Base-by-base conservation (phyloP, 768 basidiomycete genomes). In the Guyanaporus albipodus region DNA sequence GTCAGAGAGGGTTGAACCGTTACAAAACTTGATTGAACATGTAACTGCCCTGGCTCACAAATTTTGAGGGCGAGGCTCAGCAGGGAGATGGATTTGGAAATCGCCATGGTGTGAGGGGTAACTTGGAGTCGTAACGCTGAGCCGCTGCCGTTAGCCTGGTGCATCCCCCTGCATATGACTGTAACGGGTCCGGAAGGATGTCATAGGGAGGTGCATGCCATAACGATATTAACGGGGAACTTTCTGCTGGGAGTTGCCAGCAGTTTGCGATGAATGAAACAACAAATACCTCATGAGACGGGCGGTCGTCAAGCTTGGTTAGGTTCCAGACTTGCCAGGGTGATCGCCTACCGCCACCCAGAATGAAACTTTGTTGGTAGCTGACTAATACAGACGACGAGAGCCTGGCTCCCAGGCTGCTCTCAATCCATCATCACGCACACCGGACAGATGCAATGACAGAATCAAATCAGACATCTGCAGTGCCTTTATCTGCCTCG, bases 81-180 rank as follows among this genome's bases (percentile, higher is more conserved):
- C 49, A 55, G 42, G 23, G 21, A 40, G 29, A 55, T 45, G 38
- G 43, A 67, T 55, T 57, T 44, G 53, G 62, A 46, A 54, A 46
- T 45, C 55, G 53, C 38, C 47, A 38, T 40, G 44, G 49, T 49
- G 49, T 26, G 27, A 44, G 48, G 46, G 46, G 28, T 36, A 41
- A 47, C 46, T 50, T 42, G 42, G 23, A 24, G 27, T 33, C 37
- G 50, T 48, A 39, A 50, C 53, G 24, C 52, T 53, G n/a, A n/a
- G n/a, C n/a, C 39, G 52, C 45, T 64, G 62, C 59, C 63, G 63
- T 62, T 17, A 66, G 43, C 33, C 27, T 45, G 51, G 44, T 21
- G 31, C 27, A 44, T 46, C 42, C 61, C 61, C 63, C 63, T 64
- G 57, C 36, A 64, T 64, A 65, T 65, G 60, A 60, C 63, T 64